These are phyloP conservation scores for Aethionema arabicum DNA, from an alignment of 345 rosid species.

Conservation along the genomic window DNA sequence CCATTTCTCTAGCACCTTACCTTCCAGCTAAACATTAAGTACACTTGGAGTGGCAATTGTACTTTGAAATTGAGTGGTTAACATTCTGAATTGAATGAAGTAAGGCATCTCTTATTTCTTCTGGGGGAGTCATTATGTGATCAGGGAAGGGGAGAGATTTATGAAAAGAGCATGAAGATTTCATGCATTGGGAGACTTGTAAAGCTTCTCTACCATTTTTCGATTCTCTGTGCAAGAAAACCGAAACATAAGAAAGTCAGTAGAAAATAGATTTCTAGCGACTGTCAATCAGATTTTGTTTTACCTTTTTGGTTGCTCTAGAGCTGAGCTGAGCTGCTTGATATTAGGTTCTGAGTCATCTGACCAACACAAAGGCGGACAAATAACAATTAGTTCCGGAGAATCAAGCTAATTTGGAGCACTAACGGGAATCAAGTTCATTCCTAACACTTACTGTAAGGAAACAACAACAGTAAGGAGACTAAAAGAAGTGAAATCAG, in stretches of 20 bases:
- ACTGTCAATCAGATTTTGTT: neutral
- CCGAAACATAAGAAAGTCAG: neutral
- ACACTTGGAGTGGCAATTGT: conserved; percentile 6
- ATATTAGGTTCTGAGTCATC: too few species aligned
- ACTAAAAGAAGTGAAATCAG: too few species aligned
- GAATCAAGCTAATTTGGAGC: too few species aligned
- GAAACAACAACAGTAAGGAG: too few species aligned
- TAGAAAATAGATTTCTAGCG: neutral
- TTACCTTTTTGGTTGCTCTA: neutral
- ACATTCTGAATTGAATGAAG: conserved; percentile 6
- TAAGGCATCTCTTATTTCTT: neutral
- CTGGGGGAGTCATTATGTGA: conserved; percentile 11
- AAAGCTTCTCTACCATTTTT: neutral
- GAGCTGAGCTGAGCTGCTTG: neutral
- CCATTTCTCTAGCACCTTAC: neutral
- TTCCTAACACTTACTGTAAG: too few species aligned
- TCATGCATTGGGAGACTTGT: conserved; percentile 39
- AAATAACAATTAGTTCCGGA: too few species aligned
- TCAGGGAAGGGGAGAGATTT: conserved; percentile 7
- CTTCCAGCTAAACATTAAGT: conserved; percentile 17
- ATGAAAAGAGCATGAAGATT: conserved; percentile 17
- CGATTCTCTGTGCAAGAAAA: neutral
- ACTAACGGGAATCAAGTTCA: too few species aligned
- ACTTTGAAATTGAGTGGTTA: conserved; percentile 14
- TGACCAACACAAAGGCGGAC: too few species aligned